Evolutionary conservation across 495 filamentous ascomycete species (phyloP).

Genomic region (Collariella sp.): DNA sequence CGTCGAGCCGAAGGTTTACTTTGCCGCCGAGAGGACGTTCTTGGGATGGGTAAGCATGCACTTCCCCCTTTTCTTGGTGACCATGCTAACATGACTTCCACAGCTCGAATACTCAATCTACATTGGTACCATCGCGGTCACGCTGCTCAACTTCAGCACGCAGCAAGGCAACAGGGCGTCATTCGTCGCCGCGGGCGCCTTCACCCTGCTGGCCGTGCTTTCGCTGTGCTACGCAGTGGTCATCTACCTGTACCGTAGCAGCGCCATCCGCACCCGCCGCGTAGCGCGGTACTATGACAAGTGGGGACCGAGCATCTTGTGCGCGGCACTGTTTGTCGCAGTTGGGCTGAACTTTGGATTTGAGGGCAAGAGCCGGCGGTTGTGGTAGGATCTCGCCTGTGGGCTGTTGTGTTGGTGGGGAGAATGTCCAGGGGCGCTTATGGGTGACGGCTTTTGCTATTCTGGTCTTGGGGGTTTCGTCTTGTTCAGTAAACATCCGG

Average conservation of each 20-base stretch:
- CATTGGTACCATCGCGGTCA: conserved; percentile 82
- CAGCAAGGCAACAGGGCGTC: conserved; percentile 38
- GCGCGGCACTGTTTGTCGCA: conserved; percentile 58
- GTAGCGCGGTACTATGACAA: conserved; percentile 87
- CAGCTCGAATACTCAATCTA: conserved; percentile 91
- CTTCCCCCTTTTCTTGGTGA: neutral
- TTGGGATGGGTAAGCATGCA: conserved; percentile 65
- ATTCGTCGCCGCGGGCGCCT: conserved; percentile 62
- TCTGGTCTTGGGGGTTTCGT: neutral
- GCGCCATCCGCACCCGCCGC: conserved; percentile 68
- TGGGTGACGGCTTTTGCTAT: neutral
- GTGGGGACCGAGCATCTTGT: conserved; percentile 77
- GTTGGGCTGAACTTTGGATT: conserved; percentile 71
- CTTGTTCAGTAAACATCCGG: neutral
- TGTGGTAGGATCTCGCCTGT: conserved; percentile 38
- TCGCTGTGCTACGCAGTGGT: conserved; percentile 69
- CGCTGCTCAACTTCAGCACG: conserved; percentile 76
- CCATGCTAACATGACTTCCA: neutral
- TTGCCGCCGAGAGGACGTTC: conserved; percentile 92
- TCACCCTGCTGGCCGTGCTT: conserved; percentile 70
- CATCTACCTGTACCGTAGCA: conserved; percentile 80
- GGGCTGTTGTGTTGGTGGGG: no score
- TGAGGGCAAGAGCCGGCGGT: conserved; percentile 34
- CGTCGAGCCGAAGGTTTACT: conserved; percentile 96
- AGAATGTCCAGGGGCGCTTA: neutral